These are phyloP conservation scores for Monosporascus sp. DNA, from an alignment of 2,329 filamentous ascomycete genomes.

Conservation along the genomic window DNA sequence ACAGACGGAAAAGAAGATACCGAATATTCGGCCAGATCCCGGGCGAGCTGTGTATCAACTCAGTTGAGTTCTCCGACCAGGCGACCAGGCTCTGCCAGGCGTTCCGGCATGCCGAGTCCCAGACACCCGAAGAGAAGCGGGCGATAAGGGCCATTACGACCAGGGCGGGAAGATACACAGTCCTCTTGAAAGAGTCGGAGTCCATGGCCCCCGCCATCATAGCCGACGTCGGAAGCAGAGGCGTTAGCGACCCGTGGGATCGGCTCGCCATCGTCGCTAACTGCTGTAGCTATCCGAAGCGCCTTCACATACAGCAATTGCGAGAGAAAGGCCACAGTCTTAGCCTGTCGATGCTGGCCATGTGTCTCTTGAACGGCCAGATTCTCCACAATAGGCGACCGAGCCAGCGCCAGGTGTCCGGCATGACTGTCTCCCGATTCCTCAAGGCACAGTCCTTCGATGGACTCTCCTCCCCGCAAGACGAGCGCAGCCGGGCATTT, in stretches of 20 bases:
- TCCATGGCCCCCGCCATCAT: slow-evolving; percentile 4
- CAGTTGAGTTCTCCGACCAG: not conserved
- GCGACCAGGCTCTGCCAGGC: not conserved
- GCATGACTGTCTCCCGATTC: not conserved
- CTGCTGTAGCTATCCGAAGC: slow-evolving; percentile 3
- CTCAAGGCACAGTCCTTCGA: not conserved
- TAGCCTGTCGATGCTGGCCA: slow-evolving; percentile 4
- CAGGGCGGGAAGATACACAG: not conserved
- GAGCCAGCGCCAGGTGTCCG: not conserved
- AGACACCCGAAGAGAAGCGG: not conserved
- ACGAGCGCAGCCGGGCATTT: not conserved
- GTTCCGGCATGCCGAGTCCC: not conserved
- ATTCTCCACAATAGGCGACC: slow-evolving; percentile 1
- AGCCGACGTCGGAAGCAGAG: slow-evolving; percentile 1
- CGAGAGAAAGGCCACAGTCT: not conserved
- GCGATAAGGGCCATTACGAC: not conserved
- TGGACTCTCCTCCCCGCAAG: slow-evolving; percentile 29
- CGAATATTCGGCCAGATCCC: slow-evolving; percentile 7
- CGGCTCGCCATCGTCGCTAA: slow-evolving; percentile 5
- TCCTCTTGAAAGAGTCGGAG: not conserved
- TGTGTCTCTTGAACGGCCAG: slow-evolving; percentile 9
- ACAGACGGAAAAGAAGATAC: slow-evolving; percentile 12
- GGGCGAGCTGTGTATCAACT: slow-evolving; percentile 7
- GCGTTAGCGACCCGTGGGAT: slow-evolving; percentile 1
- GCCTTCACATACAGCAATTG: not conserved